phyloP scores from a whole-genome alignment of 2,329 filamentous ascomycete genomes.

The Fusarium miscanthi region DNA sequence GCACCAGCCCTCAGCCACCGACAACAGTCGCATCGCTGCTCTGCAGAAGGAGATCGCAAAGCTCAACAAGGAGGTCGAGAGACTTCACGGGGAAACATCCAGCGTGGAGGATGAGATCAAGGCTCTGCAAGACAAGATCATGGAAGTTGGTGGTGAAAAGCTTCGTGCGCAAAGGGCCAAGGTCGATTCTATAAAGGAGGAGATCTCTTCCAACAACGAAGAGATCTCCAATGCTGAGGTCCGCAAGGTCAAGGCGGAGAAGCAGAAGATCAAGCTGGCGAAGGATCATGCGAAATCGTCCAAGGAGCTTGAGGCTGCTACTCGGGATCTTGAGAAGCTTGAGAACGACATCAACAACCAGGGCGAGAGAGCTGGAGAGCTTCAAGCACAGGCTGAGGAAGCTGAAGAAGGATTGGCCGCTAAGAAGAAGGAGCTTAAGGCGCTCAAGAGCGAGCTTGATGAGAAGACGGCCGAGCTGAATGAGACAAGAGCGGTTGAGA shows the following conservation, averaged over 20 bases:
- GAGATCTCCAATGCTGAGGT: constrained; percentile 89
- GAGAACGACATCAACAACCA: constrained; percentile 84
- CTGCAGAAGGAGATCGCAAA: constrained; percentile 82
- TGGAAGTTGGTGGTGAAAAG: constrained; percentile 96
- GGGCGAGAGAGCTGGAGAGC: constrained; percentile 77
- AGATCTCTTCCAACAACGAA: constrained; percentile 83
- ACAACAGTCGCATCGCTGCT: constrained; percentile 77
- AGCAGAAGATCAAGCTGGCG: constrained; percentile 86
- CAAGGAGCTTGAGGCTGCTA: constrained; percentile 79
- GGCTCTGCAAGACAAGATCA: constrained; percentile 92
- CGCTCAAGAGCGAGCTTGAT: constrained; percentile 86
- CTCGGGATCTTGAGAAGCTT: constrained; percentile 79
- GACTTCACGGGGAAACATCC: constrained; percentile 84
- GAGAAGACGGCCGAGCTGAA: constrained; percentile 88
- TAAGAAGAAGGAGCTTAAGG: constrained; percentile 83
- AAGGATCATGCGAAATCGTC: constrained; percentile 83
- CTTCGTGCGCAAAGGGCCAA: constrained; percentile 89
- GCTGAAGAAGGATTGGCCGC: constrained; percentile 80
- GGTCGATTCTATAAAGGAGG: constrained; percentile 88
- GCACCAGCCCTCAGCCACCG: constrained; percentile 81
- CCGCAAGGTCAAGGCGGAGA: constrained; percentile 90
- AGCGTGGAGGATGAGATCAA: constrained; percentile 95
- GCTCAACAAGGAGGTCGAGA: constrained; percentile 81
- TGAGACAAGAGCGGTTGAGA: constrained; percentile 87
- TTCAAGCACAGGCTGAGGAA: constrained; percentile 79